Evolutionary conservation across 2,329 filamentous ascomycete genomes (phyloP).

Genomic region (Talaromyces sp.): DNA sequence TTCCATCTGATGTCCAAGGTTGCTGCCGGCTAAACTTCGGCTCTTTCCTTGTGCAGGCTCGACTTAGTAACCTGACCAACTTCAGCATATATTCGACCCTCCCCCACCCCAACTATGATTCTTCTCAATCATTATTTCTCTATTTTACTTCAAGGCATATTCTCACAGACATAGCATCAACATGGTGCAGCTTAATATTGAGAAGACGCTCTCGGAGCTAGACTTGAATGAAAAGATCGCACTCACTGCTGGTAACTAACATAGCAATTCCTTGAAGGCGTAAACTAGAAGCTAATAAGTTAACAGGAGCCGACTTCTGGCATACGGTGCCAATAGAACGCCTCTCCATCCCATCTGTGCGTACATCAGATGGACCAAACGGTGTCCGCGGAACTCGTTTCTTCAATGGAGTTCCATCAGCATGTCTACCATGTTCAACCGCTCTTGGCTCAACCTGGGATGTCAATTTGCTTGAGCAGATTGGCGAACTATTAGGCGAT

Average conservation of each 20-base stretch:
- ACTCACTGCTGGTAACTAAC: conserved; percentile 30
- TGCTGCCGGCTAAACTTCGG: conserved; percentile 2
- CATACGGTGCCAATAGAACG: conserved; percentile 60
- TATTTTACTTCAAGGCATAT: not conserved
- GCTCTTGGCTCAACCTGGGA: conserved; percentile 79
- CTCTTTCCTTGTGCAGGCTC: not conserved
- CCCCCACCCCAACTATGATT: not conserved
- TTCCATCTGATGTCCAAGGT: not conserved
- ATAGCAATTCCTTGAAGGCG: not conserved
- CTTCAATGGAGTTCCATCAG: conserved; percentile 64
- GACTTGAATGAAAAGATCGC: conserved; percentile 56
- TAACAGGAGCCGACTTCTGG: conserved; percentile 56
- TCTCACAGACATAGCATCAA: not conserved
- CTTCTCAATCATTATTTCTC: not conserved
- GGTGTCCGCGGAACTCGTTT: conserved; percentile 64
- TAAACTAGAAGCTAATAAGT: not conserved
- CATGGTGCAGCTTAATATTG: conserved; percentile 35
- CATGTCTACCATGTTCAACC: conserved; percentile 72
- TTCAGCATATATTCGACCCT: not conserved
- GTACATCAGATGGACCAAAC: conserved; percentile 66
- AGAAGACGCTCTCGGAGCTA: conserved; percentile 50
- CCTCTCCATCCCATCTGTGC: conserved; percentile 60
- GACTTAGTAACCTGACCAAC: not conserved
- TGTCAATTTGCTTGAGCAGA: conserved; percentile 60
- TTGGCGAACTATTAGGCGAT: conserved; percentile 65